Evolutionary conservation across 805 yeast genomes (phyloP).

Genomic region (Candida loeiensis): DNA sequence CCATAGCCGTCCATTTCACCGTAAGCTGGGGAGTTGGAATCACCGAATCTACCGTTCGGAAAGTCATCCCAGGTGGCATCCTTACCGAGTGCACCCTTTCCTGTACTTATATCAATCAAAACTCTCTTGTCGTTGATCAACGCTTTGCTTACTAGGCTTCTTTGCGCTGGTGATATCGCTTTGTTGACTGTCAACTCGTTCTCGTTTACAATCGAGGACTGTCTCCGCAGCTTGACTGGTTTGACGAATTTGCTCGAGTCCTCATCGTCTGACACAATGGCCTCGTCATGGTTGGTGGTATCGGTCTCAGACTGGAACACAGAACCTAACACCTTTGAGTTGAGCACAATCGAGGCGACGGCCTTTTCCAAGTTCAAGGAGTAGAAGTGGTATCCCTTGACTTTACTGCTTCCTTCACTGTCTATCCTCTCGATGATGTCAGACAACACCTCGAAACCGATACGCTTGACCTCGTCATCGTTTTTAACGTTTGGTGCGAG

Average conservation of each 20-base stretch:
- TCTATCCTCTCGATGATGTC: conserved; percentile 60
- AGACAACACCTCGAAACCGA: conserved; percentile 74
- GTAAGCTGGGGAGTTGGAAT: conserved; percentile 91
- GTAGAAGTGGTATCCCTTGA: conserved; percentile 89
- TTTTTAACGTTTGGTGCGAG: conserved; percentile 57
- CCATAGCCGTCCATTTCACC: conserved; percentile 99
- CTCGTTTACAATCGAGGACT: conserved; percentile 37
- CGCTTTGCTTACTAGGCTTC: conserved; percentile 24
- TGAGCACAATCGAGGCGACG: conserved; percentile 76
- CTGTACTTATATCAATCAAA: conserved; percentile 74
- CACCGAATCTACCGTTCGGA: conserved; percentile 94
- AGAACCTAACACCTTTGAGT: conserved; percentile 48
- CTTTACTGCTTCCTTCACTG: conserved; percentile 48
- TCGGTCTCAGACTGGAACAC: conserved; percentile 30
- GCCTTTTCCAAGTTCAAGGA: conserved; percentile 90
- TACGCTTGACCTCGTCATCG: conserved; percentile 74
- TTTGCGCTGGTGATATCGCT: conserved; percentile 16
- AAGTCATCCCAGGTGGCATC: conserved; percentile 98
- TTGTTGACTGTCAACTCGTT: conserved; percentile 30
- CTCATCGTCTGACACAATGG: conserved; percentile 40
- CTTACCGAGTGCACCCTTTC: conserved; percentile 78
- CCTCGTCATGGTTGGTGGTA: conserved; percentile 26
- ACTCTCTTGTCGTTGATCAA: conserved; percentile 44
- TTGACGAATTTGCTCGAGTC: conserved; percentile 14
- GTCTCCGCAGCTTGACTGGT: conserved; percentile 25